Conservation (phyloP, 768 basidiomycete genomes). For the Tricholoma sp. region DNA sequence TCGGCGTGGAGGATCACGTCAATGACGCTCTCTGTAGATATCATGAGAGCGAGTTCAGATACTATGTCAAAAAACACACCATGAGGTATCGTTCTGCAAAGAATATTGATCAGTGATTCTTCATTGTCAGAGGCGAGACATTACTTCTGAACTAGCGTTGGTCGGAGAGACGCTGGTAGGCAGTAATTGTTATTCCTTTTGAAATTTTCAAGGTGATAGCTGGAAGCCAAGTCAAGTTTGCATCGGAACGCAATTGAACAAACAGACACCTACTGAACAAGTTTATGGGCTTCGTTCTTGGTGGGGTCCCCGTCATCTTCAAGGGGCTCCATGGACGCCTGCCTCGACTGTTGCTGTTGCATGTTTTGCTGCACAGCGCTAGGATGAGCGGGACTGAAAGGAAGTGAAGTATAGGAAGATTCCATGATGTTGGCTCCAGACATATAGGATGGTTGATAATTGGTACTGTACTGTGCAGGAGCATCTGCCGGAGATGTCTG, state of each 20-base stretch:
- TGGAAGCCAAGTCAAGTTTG: constrained; percentile 20
- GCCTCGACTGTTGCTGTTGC: constrained; percentile 20
- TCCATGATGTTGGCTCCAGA: constrained; percentile 55
- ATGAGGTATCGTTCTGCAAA: constrained; percentile 71
- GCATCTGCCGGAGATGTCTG: constrained; percentile 35
- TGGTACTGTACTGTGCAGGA: constrained; percentile 38
- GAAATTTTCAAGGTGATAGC: constrained; percentile 91
- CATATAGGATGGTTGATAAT: constrained; percentile 47
- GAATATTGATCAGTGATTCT: constrained; percentile 11
- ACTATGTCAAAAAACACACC: constrained; percentile 36
- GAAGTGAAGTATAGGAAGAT: constrained; percentile 42
- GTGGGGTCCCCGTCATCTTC: constrained; percentile 70
- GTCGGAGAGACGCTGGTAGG: constrained; percentile 81
- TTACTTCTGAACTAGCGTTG: constrained; percentile 83
- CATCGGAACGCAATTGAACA: constrained; percentile 1
- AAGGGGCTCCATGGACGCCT: constrained; percentile 36
- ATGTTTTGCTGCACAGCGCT: constrained; percentile 30
- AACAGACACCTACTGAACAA: constrained; percentile 57
- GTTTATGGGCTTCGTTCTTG: constrained; percentile 73
- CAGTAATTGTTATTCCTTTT: constrained; percentile 82
- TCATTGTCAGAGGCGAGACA: constrained; percentile 7
- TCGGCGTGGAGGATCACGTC: constrained; percentile 88
- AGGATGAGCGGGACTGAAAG: constrained; percentile 36
- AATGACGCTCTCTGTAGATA: constrained; percentile 72
- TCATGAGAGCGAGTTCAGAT: constrained; percentile 8